Base-by-base conservation (phyloP, 2,329 filamentous ascomycete genomes). In the Pseudogymnoascus sp. region DNA sequence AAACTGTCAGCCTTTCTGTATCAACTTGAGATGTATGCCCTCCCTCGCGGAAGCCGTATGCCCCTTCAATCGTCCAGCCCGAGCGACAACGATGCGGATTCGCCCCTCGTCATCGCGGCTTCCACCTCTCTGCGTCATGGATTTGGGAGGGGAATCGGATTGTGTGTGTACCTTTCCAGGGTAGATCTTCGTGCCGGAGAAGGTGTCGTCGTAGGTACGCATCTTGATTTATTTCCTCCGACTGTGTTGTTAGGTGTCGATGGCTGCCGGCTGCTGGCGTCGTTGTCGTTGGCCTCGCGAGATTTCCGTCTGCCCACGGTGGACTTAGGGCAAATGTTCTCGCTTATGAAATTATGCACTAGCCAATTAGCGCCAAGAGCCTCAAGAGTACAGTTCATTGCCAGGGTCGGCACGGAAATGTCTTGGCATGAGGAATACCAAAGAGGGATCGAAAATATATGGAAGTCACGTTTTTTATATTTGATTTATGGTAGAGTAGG, bases 181-280 rank as follows among this genome's bases (percentile, higher is more conserved):
- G 84, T 89, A 90, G 81, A 90, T 89, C 83, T 88, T 89, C 81
- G 86, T 81, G 75, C 86, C 87, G 79, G 84, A 87, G 85, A 90
- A 90, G 75, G 85, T 84, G 77, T 90, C 87, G 82, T 90, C 87
- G 87, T 89, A 90, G 28, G 50, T 56, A 56, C 50, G 50, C 50
- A 56, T 56, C 50, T 56, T 56, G 50, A 56, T 56, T 56, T 56
- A 56, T 56, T 56, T 56, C 50, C 50, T 56, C 50, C 50, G 50
- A 56, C 50, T 56, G 8, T 56, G 50, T 56, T 56, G 50, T 56
- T 56, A 56, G 50, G 50, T 56, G 50, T 56, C 50, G 50, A 56
- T 56, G 50, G 50, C 50, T 56, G 50, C 50, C 50, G 50, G 50
- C 50, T 56, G 50, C 50, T 56, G 50, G 50, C 50, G 50, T 56